Conservation (phyloP, 192 early-diverging fungal species). For the Backusella tuberculispora region DNA sequence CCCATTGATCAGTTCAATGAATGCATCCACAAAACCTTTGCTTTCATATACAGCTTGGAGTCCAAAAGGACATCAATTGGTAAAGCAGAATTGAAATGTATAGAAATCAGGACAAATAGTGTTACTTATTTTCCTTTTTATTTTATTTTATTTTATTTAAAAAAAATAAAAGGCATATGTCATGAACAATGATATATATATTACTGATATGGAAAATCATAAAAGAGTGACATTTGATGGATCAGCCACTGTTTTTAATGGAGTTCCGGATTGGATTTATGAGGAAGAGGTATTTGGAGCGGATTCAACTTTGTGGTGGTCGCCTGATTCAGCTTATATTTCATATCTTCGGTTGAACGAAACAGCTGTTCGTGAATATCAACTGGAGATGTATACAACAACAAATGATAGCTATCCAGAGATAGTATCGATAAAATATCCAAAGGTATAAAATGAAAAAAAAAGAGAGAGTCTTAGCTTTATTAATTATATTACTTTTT, state of each 20-base stretch:
- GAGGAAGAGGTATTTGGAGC: conserved; percentile 84
- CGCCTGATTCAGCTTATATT: conserved; percentile 73
- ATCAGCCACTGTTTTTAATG: conserved; percentile 80
- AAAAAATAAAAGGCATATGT: conserved; percentile 67
- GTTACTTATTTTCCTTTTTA: background rate
- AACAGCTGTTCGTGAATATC: conserved; percentile 74
- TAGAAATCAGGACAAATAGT: conserved; percentile 32
- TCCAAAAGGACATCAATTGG: conserved; percentile 73
- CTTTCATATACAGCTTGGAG: conserved; percentile 77
- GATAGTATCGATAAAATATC: conserved; percentile 81
- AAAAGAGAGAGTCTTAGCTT: background rate
- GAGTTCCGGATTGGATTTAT: conserved; percentile 96
- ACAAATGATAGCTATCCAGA: conserved; percentile 65
- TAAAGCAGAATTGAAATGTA: conserved; percentile 46
- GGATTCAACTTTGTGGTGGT: conserved; percentile 84
- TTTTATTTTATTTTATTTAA: conserved; percentile 18
- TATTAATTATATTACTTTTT: background rate
- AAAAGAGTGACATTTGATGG: conserved; percentile 86
- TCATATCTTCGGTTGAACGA: conserved; percentile 90
- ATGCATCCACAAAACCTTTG: conserved; percentile 46
- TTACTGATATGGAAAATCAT: conserved; percentile 70
- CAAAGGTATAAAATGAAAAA: conserved; percentile 53
- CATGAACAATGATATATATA: conserved; percentile 84
- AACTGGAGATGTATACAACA: conserved; percentile 73
- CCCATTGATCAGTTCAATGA: conserved; percentile 55